These are phyloP conservation scores for Cladosporium sphaerospermum DNA, from an alignment of 2,329 filamentous ascomycete genomes.

Conservation along the genomic window DNA sequence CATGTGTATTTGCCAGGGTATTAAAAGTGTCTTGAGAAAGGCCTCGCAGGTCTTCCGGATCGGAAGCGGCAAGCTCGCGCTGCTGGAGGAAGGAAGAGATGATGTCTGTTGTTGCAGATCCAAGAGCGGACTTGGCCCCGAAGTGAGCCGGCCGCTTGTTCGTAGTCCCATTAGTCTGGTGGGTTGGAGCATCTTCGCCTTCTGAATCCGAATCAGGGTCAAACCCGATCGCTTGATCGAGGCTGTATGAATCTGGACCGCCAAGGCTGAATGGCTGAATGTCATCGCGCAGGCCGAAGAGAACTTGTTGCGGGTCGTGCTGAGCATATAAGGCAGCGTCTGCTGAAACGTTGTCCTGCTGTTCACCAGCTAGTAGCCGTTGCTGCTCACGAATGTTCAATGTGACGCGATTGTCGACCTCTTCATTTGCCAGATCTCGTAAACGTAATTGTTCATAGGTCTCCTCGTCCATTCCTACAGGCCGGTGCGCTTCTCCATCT, in stretches of 20 bases:
- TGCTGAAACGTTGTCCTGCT: constrained; percentile 34
- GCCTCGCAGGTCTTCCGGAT: constrained; percentile 24
- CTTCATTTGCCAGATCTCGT: constrained; percentile 70
- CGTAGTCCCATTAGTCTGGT: constrained; percentile 19
- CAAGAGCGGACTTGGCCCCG: constrained; percentile 17
- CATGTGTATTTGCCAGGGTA: constrained; percentile 69
- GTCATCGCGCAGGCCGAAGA: constrained; percentile 58
- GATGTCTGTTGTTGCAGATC: constrained; percentile 50
- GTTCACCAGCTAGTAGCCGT: constrained; percentile 62
- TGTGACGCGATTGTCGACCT: constrained; percentile 68
- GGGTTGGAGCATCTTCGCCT: constrained; percentile 38
- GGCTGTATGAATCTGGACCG: constrained; percentile 31
- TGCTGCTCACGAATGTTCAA: constrained; percentile 86
- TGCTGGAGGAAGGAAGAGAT: constrained; percentile 11
- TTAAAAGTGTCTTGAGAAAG: constrained; percentile 49
- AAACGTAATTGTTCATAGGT: constrained; percentile 70
- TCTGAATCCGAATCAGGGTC: constrained; percentile 58
- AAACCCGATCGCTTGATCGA: constrained; percentile 61
- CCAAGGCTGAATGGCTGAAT: constrained; percentile 43
- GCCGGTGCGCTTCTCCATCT: constrained; percentile 61
- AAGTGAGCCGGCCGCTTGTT: constrained; percentile 33
- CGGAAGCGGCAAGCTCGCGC: constrained; percentile 15
- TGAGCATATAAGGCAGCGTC: constrained; percentile 56
- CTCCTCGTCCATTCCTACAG: constrained; percentile 63
- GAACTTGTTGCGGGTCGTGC: constrained; percentile 63